A percentile compares a stretch with the other conserved stretches of the same genome.
phyloP scores from a whole-genome alignment of 2,329 filamentous ascomycete species.

The Fusarium pseudonygamai region DNA sequence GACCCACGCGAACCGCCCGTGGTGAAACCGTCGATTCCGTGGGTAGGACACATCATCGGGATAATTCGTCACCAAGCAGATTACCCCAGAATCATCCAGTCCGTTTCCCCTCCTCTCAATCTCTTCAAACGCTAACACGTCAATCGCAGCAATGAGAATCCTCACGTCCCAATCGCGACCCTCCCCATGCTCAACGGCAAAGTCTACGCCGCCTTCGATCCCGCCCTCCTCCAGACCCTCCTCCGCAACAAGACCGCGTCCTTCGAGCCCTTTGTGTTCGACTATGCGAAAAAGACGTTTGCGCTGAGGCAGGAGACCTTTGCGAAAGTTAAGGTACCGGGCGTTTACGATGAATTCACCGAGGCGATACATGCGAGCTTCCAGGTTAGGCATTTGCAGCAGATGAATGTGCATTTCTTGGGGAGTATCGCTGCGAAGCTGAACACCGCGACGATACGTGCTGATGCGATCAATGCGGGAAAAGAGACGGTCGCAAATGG shows the following conservation, averaged over 20 bases:
- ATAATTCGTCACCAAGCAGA: conserved; percentile 49
- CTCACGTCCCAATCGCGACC: conserved; percentile 51
- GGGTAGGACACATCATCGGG: conserved; percentile 58
- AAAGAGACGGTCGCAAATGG: conserved; percentile 20
- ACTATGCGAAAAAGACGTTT: conserved; percentile 51
- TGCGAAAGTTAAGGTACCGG: conserved; percentile 28
- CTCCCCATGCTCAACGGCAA: conserved; percentile 55
- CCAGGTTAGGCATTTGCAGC: conserved; percentile 47
- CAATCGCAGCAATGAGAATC: conserved; percentile 37
- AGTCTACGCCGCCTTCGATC: conserved; percentile 56
- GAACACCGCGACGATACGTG: not conserved
- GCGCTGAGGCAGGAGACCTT: conserved; percentile 46
- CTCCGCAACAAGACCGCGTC: conserved; percentile 53
- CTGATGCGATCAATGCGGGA: conserved; percentile 8
- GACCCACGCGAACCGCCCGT: conserved; percentile 55
- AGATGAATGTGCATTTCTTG: conserved; percentile 37
- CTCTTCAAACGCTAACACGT: not conserved
- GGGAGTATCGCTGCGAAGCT: conserved; percentile 21
- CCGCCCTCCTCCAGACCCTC: conserved; percentile 50
- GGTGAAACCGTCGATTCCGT: conserved; percentile 52
- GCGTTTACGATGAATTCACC: conserved; percentile 40
- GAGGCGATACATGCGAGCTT: conserved; percentile 48
- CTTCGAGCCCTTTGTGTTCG: conserved; percentile 54
- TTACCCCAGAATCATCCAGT: conserved; percentile 53
- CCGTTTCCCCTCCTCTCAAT: conserved; percentile 12